phyloP scores from a whole-genome alignment of 495 filamentous ascomycete genomes.

The Neurospora sp. region DNA sequence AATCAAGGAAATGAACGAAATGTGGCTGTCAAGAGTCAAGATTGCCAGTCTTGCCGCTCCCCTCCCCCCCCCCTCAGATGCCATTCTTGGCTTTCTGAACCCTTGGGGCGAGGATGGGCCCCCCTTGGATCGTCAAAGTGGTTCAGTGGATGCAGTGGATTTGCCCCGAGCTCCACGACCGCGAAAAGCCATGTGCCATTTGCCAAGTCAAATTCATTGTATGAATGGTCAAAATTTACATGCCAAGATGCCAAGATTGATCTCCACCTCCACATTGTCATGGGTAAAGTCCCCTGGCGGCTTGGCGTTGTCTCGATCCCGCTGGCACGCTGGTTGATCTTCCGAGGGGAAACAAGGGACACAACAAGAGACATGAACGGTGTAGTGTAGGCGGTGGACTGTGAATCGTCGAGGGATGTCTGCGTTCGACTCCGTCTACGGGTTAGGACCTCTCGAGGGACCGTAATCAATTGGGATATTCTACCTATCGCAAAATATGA shows the following conservation, averaged over 20 bases:
- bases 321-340: neutral
- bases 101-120: neutral
- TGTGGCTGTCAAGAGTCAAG: neutral
- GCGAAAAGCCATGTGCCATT: neutral
- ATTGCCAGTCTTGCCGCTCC: neutral
- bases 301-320: neutral
- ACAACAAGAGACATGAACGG: neutral
- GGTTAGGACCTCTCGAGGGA: too few species aligned
- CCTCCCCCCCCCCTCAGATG: neutral
- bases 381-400: neutral
- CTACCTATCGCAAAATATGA: neutral
- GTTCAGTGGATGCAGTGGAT: neutral
- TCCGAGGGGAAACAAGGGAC: neutral
- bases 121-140: neutral
- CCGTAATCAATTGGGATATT: neutral
- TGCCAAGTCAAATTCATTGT: neutral
- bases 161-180: neutral
- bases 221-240: neutral
- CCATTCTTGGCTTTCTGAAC: neutral
- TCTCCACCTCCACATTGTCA: neutral
- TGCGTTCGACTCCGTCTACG: neutral
- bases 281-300: neutral
- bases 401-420: neutral
- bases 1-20: neutral
- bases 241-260: neutral